phyloP scores from a whole-genome alignment of 345 rosid genomes.

The Acer yangbiense region DNA sequence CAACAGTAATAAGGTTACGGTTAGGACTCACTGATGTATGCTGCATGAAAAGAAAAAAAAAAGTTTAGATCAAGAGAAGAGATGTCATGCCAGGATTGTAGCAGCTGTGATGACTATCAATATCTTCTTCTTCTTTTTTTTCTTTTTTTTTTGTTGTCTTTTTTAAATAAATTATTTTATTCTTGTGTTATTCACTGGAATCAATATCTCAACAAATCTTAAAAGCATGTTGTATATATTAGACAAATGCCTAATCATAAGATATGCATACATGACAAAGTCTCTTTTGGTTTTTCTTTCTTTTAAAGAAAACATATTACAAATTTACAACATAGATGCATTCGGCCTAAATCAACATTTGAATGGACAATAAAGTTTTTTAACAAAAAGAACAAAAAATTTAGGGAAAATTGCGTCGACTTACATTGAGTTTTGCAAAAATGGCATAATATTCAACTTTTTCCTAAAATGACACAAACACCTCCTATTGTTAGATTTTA shows the following conservation, averaged over 20 bases:
- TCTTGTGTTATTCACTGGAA: background rate
- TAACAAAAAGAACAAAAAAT: background rate
- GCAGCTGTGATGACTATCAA: background rate
- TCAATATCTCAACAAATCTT: background rate
- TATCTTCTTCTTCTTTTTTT: background rate
- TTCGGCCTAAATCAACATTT: background rate
- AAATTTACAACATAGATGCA: background rate
- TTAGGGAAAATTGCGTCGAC: no score
- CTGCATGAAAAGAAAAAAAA: conserved; percentile 36
- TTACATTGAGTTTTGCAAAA: no score
- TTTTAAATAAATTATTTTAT: background rate
- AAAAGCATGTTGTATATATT: background rate
- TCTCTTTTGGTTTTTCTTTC: background rate
- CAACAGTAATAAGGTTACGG: conserved; percentile 42
- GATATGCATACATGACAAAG: background rate
- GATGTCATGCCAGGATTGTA: background rate
- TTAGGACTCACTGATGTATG: conserved; percentile 69
- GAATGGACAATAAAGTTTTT: background rate
- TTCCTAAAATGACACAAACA: no score
- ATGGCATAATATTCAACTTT: no score
- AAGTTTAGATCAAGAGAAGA: background rate
- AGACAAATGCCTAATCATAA: background rate
- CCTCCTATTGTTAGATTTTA: no score
- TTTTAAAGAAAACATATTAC: background rate
- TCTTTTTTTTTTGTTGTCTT: no score